Evolutionary conservation across 2,329 filamentous ascomycete genomes (phyloP).

Genomic region (Pezicula rhizophila): DNA sequence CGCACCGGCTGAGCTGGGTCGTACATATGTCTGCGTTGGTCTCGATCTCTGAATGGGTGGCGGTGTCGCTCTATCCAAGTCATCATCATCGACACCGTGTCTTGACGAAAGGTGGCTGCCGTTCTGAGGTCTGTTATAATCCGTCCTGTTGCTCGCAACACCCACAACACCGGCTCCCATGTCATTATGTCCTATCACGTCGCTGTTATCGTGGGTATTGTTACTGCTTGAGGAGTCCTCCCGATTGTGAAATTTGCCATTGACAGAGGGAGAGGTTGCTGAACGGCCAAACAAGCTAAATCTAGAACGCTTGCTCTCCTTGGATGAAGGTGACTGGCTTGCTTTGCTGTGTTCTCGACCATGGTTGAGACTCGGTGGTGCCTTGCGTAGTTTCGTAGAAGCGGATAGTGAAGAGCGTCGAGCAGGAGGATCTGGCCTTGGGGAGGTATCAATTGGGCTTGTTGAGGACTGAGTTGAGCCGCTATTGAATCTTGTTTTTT

Average conservation of each 20-base stretch:
- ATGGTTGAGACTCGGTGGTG: neutral
- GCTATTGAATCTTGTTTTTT: conserved; percentile 3
- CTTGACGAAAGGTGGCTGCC: neutral
- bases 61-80: conserved; percentile 19
- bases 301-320: neutral
- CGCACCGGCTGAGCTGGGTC: conserved; percentile 14
- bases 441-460: conserved; percentile 10
- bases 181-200: neutral
- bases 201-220: neutral
- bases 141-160: neutral
- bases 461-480: conserved; percentile 6
- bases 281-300: neutral
- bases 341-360: neutral
- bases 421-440: conserved; percentile 17
- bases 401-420: conserved; percentile 23
- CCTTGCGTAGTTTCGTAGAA: conserved; percentile 16
- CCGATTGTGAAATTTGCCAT: neutral
- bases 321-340: conserved; percentile 3
- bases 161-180: neutral
- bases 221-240: neutral
- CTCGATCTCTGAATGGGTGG: conserved; percentile 20
- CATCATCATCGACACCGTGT: conserved; percentile 1
- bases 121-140: neutral
- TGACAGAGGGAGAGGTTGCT: neutral
- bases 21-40: neutral